phyloP scores from a whole-genome alignment of 1,284 basidiomycete species.

The Cryptococcus jaspeensis region DNA sequence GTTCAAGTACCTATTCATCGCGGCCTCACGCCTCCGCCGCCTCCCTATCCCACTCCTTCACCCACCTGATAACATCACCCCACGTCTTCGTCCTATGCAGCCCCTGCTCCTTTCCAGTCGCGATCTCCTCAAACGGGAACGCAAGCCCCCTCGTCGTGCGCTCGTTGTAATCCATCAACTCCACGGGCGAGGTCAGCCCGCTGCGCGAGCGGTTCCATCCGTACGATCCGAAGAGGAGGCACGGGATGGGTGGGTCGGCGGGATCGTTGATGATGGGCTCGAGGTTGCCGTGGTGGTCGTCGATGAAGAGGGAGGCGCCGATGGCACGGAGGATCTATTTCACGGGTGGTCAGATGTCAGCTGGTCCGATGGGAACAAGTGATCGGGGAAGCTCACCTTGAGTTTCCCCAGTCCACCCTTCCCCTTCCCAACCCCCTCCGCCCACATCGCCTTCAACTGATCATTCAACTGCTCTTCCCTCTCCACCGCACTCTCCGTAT shows the following conservation, averaged over 20 bases:
- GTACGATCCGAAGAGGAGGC: conserved; percentile 32
- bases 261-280: conserved; percentile 20
- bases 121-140: conserved; percentile 18
- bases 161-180: conserved; percentile 35
- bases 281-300: conserved; percentile 34
- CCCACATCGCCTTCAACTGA: conserved; percentile 15
- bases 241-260: conserved; percentile 25
- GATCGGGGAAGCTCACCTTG: conserved; percentile 15
- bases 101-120: conserved; percentile 14
- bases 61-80: conserved; percentile 37
- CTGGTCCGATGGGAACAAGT: neutral
- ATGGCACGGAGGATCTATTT: conserved; percentile 35
- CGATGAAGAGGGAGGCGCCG: conserved; percentile 37
- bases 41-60: conserved; percentile 32
- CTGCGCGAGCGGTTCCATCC: conserved; percentile 28
- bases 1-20: neutral
- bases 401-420: conserved; percentile 27
- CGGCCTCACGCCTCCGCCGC: conserved; percentile 1
- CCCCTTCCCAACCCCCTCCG: conserved; percentile 11
- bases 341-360: neutral
- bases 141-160: conserved; percentile 15
- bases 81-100: conserved; percentile 23
- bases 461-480: conserved; percentile 21
- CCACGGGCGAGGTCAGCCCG: conserved; percentile 24
- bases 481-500: conserved; percentile 13